These are phyloP conservation scores for Trichomonascaceae sp. DNA, from an alignment of 1,139 yeast genomes.

Conservation along the genomic window DNA sequence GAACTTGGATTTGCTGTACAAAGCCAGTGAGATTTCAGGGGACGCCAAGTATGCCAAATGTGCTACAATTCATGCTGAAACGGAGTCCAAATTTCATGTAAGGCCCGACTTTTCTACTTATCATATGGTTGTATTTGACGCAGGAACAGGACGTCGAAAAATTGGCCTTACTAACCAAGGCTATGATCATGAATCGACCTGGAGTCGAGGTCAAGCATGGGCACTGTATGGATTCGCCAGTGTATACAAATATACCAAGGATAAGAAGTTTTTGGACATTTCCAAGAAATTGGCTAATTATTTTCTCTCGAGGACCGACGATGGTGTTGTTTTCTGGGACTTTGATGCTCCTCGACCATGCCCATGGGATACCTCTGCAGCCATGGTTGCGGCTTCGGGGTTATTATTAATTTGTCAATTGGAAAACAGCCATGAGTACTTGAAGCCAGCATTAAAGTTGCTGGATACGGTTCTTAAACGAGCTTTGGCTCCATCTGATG, in stretches of 20 bases:
- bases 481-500: constrained; percentile 6
- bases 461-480: constrained; percentile 5
- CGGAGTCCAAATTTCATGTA: constrained; percentile 25
- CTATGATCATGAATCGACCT: constrained; percentile 27
- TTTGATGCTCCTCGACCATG: constrained; percentile 27
- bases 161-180: constrained; percentile 30
- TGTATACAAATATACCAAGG: constrained; percentile 27
- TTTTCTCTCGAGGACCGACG: constrained; percentile 22
- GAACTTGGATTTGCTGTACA: constrained; percentile 29
- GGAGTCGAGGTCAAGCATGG: constrained; percentile 28
- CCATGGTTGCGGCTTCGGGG: constrained; percentile 27
- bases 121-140: constrained; percentile 27
- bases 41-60: constrained; percentile 22
- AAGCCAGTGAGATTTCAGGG: constrained; percentile 27
- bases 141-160: constrained; percentile 21
- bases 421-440: constrained; percentile 7
- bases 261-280: constrained; percentile 26
- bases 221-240: constrained; percentile 27
- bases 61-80: constrained; percentile 31
- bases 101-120: constrained; percentile 28
- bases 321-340: constrained; percentile 32
- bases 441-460: constrained; percentile 8
- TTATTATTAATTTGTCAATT: constrained; percentile 13
- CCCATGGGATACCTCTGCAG: constrained; percentile 29
- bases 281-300: constrained; percentile 25